Conservation (phyloP, 2,329 filamentous ascomycete species). For the Magnaporthiopsis incrustans region DNA sequence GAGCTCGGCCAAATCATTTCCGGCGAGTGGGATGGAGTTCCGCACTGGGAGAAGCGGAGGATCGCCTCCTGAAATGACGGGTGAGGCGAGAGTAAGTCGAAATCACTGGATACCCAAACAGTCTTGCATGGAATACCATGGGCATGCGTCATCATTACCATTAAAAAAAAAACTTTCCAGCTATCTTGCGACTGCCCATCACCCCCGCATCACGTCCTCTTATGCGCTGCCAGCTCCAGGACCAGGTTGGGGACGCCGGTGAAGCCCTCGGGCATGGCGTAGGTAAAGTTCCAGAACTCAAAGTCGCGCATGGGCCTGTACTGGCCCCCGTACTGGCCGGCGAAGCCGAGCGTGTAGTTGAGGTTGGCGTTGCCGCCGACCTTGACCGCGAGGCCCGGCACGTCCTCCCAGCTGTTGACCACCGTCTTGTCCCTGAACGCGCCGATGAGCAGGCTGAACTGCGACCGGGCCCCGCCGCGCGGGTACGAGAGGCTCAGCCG, state of each 20-base stretch:
- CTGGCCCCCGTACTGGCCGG: slow-evolving; percentile 28
- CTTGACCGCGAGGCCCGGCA: slow-evolving; percentile 37
- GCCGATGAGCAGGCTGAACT: slow-evolving; percentile 43
- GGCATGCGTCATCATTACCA: too few relatives aligned
- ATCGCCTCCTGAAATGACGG: too few relatives aligned
- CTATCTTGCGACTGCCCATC: too few relatives aligned
- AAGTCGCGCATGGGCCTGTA: slow-evolving; percentile 27
- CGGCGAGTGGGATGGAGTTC: background rate
- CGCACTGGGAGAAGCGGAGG: background rate
- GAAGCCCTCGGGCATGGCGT: slow-evolving; percentile 26
- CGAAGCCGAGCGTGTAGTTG: slow-evolving; percentile 32
- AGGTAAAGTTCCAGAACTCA: slow-evolving; percentile 39
- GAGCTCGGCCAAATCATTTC: background rate
- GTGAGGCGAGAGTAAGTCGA: too few relatives aligned
- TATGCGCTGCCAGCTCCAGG: slow-evolving; percentile 12
- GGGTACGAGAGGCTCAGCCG: slow-evolving; percentile 46
- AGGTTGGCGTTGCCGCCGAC: slow-evolving; percentile 35
- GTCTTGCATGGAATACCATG: too few relatives aligned
- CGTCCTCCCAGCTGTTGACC: slow-evolving; percentile 35
- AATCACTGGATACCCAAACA: too few relatives aligned
- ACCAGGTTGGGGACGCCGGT: slow-evolving; percentile 15
- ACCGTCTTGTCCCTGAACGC: slow-evolving; percentile 36
- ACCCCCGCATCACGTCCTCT: background rate
- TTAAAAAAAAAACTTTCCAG: too few relatives aligned
- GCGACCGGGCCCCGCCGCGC: slow-evolving; percentile 35